Evolutionary conservation across 495 filamentous ascomycete genomes (phyloP).

Genomic region (Elasticomyces elasticus): DNA sequence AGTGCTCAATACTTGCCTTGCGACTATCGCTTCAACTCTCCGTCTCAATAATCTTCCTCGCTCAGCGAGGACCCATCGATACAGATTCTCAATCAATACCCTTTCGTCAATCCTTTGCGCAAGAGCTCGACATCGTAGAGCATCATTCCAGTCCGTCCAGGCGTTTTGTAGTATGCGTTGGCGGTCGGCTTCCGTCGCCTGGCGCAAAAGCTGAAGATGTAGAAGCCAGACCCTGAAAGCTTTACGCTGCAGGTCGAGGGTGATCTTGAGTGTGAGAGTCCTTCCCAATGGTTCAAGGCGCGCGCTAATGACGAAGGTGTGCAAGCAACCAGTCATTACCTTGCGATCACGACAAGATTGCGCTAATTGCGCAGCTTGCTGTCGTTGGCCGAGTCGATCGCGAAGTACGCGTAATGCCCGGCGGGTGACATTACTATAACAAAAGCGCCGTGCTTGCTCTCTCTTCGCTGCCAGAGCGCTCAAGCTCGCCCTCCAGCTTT

Average conservation of each 20-base stretch:
- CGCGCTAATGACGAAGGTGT: constrained; percentile 37
- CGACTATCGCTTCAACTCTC: constrained; percentile 42
- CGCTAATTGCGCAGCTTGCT: neutral
- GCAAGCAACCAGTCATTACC: constrained; percentile 21
- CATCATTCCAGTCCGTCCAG: constrained; percentile 59
- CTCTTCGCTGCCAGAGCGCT: constrained; percentile 5
- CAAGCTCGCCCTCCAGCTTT: constrained; percentile 14
- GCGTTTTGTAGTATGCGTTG: constrained; percentile 46
- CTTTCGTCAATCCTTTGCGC: constrained; percentile 48
- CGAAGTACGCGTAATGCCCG: neutral
- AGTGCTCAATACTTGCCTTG: constrained; percentile 29
- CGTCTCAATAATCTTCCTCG: constrained; percentile 44
- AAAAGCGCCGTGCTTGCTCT: constrained; percentile 23
- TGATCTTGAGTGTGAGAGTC: constrained; percentile 38
- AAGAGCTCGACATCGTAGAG: constrained; percentile 46
- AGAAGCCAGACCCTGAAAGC: constrained; percentile 45
- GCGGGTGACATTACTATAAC: neutral
- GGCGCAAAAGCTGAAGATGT: constrained; percentile 39
- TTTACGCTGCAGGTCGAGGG: constrained; percentile 40
- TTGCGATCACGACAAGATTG: neutral
- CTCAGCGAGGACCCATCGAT: constrained; percentile 54
- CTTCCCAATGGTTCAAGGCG: constrained; percentile 35
- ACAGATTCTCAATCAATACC: constrained; percentile 47
- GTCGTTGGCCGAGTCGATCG: neutral
- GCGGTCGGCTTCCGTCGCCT: constrained; percentile 47